Percentiles rank a stretch among this genome's conserved stretches.
phyloP scores from a whole-genome alignment of 371 early-diverging fungal genomes.

The Sporodiniella umbellata region DNA sequence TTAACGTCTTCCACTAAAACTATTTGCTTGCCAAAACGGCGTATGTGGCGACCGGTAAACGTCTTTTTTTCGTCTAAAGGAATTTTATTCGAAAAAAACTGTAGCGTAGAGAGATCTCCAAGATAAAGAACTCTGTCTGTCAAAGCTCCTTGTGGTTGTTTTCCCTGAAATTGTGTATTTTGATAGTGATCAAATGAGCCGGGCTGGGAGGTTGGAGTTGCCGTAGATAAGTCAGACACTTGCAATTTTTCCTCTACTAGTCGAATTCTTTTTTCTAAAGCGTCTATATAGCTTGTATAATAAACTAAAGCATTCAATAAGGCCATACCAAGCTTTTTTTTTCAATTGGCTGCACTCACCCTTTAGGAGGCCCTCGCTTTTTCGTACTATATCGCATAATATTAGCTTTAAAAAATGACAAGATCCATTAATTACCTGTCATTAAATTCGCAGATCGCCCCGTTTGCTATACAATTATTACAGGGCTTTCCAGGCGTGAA shows the following conservation, averaged over 20 bases:
- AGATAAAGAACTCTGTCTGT: slow-evolving; percentile 39
- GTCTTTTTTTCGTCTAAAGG: slow-evolving; percentile 22
- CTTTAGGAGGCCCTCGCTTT: slow-evolving; percentile 64
- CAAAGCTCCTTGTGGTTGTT: slow-evolving; percentile 18
- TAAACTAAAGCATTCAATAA: not conserved
- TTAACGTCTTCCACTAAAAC: slow-evolving; percentile 29
- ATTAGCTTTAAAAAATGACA: slow-evolving; percentile 6
- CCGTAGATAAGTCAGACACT: not conserved
- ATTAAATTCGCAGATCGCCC: slow-evolving; percentile 25
- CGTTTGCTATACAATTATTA: slow-evolving; percentile 22
- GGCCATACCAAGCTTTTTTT: not conserved
- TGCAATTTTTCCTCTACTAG: slow-evolving; percentile 24
- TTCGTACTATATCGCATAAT: slow-evolving; percentile 19
- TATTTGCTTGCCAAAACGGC: slow-evolving; percentile 38
- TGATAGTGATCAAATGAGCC: too few relatives aligned
- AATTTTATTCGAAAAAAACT: slow-evolving; percentile 42
- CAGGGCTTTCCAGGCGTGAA: slow-evolving; percentile 19
- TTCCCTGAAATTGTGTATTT: not conserved
- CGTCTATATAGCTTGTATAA: slow-evolving; percentile 34
- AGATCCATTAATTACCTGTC: slow-evolving; percentile 26
- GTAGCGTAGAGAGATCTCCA: slow-evolving; percentile 41
- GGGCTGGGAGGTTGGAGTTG: not conserved
- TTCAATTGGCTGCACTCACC: slow-evolving; percentile 12
- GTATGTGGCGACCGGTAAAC: slow-evolving; percentile 35
- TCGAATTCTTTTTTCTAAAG: slow-evolving; percentile 35